Base-by-base conservation (phyloP, 176 grass and related monocot genomes). In the Oryza meridionalis region DNA sequence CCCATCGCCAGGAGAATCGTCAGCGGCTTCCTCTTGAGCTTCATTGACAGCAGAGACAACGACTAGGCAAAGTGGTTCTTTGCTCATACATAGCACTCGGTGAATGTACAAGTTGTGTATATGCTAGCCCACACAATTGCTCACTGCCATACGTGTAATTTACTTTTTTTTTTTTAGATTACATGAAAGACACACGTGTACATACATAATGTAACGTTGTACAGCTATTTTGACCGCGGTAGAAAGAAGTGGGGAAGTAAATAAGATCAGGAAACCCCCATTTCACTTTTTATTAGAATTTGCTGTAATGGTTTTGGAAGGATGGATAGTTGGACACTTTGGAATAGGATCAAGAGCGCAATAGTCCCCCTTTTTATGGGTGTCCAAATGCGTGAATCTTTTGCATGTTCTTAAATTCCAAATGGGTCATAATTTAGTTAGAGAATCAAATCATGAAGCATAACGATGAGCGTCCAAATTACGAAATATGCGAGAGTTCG, bases 21-120 rank as follows among this genome's bases (percentile, higher is more conserved):
- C 7, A 96, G 93, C 46, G 88, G 93, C 61, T 96, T 96, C 35
- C 89, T 96, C 68, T 65, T 96, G 79, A 96, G 93, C 73, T 93
- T 96, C 73, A 87, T 96, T 7, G 88, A 95, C 55, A 84, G 51
- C 51, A 93, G 86, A 51, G 82, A 84, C 62, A 84, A 58, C 17
- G 45, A 89, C 10, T 89, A 84, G 67, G 43, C 49, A 16, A 5
- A 51, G 49, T 17, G 0, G 0, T 47, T 19, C 50, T 53, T 53
- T 53, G 50, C 4, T 53, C 50, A 19, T 17, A 3, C 46, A 47
- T 3, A 53, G 50, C 50, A 53, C 16, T 17, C 15, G 13, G 50
- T 53, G 50, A 53, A 53, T 21, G 53, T 58, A 21, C 17, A 58
- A 58, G 53, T 6, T n/a, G 19, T 58, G 53, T 58, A 21, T 58